Base-by-base conservation (phyloP, 2,329 filamentous ascomycete species). In the Zelopaecilomyces penicillatus region DNA sequence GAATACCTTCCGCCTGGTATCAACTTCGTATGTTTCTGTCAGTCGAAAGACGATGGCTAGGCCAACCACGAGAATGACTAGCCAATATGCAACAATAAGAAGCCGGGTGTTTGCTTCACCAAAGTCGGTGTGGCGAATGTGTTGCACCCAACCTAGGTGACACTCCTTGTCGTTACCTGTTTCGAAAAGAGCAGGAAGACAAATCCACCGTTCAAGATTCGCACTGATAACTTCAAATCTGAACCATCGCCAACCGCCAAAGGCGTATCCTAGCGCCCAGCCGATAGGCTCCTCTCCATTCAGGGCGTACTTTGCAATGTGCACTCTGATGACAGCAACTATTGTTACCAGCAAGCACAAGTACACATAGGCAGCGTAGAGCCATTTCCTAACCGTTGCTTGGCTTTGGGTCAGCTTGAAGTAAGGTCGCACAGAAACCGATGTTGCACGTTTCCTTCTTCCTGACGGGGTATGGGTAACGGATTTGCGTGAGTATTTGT, bases 1-100 rank as follows among this genome's bases (percentile, higher is more conserved):
- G 63, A 98, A 98, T 27, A 97, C 87, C 65, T 98, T 98, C 41
- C 93, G 82, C 41, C 93, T 80, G 1, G 93, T 98, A 65, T 98
- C 93, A 39, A 98, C 91, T 65, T 96, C 90, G 53, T 86, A 90
- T 41, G 87, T 71, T 3, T 80, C 71, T 35, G 84, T 86, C 33
- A 95, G 75, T 36, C 75, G 78, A 42, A 93, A 78, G 6, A 96
- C 87, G 4, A 86, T 72, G 7, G 80, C 67, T 32, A 97, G 73
- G 1, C 91, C 93, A 1, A 80, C 60, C 11, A 77, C 60, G 11
- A 97, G 75, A 44, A 94, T 79, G 4, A 65, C 53, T 1, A 82
- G 52, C 72, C 84, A 97, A 70, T 95, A 95, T 4, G 65, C 77
- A 44, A 77, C 76, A 12, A 97, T 69, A 4, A 85, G 55, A 1